These are phyloP conservation scores for Nitzschia sp. DNA, from an alignment of 108 stramenopile genomes.

Conservation along the genomic window DNA sequence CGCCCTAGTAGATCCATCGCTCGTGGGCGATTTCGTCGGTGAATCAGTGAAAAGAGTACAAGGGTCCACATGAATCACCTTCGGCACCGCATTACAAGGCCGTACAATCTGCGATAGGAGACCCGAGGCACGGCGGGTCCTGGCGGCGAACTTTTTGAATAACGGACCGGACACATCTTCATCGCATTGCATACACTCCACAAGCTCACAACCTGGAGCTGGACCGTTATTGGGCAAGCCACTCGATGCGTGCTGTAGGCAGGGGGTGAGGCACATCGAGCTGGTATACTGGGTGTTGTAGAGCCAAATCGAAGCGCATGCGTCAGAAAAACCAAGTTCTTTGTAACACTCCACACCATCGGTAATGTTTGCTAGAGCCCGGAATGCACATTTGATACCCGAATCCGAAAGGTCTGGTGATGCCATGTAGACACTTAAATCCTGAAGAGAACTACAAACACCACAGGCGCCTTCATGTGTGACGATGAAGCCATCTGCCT, in stretches of 20 bases:
- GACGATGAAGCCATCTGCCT: conserved; percentile 23
- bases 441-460: conserved; percentile 34
- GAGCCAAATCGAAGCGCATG: conserved; percentile 41
- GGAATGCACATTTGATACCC: conserved; percentile 6
- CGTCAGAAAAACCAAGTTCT: conserved; percentile 28
- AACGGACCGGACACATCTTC: conserved; percentile 39
- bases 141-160: conserved; percentile 44
- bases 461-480: conserved; percentile 42
- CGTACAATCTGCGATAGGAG: conserved; percentile 35
- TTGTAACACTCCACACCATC: conserved; percentile 32
- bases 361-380: conserved; percentile 18
- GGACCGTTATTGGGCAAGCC: conserved; percentile 38
- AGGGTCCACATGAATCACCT: not conserved
- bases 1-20: too few species aligned
- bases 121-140: conserved; percentile 52
- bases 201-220: conserved; percentile 41
- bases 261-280: conserved; percentile 3
- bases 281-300: conserved; percentile 22
- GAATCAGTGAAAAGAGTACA: not conserved
- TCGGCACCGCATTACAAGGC: conserved; percentile 22
- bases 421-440: conserved; percentile 36
- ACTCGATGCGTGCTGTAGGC: conserved; percentile 4
- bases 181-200: conserved; percentile 52
- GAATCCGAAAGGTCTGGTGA: not conserved
- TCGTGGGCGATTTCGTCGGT: not conserved